Percentiles rank a stretch among this genome's conserved stretches.
phyloP scores from a whole-genome alignment of 1,139 yeast species.

The Suhomyces yuchorum region DNA sequence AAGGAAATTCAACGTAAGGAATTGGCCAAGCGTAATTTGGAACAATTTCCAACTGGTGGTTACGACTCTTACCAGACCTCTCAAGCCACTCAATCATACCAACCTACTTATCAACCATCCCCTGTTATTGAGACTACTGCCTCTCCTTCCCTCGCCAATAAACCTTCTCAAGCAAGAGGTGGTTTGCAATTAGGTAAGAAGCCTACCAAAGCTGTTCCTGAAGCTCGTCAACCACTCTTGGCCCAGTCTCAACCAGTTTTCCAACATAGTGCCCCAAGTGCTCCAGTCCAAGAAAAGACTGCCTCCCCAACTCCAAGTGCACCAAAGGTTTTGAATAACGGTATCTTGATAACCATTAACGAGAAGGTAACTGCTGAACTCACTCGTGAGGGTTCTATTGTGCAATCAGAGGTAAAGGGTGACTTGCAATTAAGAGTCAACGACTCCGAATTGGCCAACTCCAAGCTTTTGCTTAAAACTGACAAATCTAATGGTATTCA shows the following conservation, averaged over 20 bases:
- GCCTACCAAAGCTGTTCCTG: conserved; percentile 32
- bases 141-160: conserved; percentile 11
- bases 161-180: conserved; percentile 52
- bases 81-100: conserved; percentile 27
- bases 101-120: conserved; percentile 40
- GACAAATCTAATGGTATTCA: conserved; percentile 55
- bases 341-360: conserved; percentile 74
- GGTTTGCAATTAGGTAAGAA: conserved; percentile 85
- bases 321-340: conserved; percentile 59
- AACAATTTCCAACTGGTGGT: conserved; percentile 24
- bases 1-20: conserved; percentile 92
- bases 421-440: conserved; percentile 87
- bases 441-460: conserved; percentile 64
- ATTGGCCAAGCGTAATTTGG: conserved; percentile 61
- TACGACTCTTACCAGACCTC: conserved; percentile 28
- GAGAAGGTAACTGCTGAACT: conserved; percentile 80
- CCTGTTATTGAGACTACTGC: conserved; percentile 23
- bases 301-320: conserved; percentile 30
- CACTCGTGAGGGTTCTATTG: conserved; percentile 80
- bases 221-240: conserved; percentile 50
- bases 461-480: conserved; percentile 61
- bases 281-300: conserved; percentile 18
- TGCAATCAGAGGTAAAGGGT: conserved; percentile 82
- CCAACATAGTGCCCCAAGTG: conserved; percentile 21
- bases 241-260: conserved; percentile 29